Evolutionary conservation across 164 flowering plant species (phyloP).

Genomic region (Nymphaea thermarum): DNA sequence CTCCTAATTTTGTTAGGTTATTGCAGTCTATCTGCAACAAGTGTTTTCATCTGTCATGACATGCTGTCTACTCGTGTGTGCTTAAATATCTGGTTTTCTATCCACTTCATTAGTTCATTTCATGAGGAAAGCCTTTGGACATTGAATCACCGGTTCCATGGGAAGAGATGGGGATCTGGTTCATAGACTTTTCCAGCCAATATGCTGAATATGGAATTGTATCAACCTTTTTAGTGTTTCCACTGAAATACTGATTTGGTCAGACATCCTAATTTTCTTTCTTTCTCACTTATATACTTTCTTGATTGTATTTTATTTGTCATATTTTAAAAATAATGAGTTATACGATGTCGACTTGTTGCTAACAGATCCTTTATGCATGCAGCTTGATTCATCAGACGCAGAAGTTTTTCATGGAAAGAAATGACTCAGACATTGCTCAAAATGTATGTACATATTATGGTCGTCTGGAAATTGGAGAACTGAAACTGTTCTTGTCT

Average conservation of each 20-base stretch:
- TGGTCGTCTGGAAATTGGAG: neutral
- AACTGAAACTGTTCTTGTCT: neutral
- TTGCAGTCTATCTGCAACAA: neutral
- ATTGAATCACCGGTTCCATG: neutral
- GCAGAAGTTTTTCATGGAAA: slow-evolving; percentile 52
- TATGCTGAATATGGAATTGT: no score
- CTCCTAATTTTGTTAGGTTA: neutral
- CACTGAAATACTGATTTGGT: neutral
- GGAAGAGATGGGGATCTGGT: no score
- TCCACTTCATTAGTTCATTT: neutral
- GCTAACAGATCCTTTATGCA: slow-evolving; percentile 1
- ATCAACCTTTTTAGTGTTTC: neutral
- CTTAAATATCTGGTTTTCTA: neutral
- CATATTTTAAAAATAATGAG: no score
- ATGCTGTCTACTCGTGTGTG: neutral
- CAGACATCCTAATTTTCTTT: neutral
- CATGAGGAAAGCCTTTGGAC: neutral
- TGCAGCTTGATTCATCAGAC: slow-evolving; percentile 79
- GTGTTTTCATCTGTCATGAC: neutral
- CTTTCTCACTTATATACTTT: no score
- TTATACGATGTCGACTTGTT: no score
- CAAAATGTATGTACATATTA: slow-evolving; percentile 45
- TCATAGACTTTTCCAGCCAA: no score
- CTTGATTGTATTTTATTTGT: no score
- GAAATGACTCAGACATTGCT: slow-evolving; percentile 43